A percentile compares a stretch with the other conserved stretches of the same genome.
These are phyloP conservation scores for Saturnispora mendoncae DNA, from an alignment of 805 yeast species.

Conservation along the genomic window DNA sequence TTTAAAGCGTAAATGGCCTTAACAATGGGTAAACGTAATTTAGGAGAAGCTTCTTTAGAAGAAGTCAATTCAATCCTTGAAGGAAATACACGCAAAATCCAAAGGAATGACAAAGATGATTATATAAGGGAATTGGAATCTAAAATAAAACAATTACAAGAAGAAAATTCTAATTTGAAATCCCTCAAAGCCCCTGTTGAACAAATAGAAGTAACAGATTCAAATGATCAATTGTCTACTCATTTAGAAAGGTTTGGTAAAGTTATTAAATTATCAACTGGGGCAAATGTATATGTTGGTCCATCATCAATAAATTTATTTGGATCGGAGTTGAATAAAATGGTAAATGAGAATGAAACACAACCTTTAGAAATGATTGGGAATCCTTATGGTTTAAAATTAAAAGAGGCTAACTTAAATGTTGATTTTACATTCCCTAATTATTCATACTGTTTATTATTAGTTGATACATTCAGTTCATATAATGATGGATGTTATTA, in stretches of 20 bases:
- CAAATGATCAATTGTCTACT: conserved; percentile 28
- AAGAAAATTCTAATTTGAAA: neutral
- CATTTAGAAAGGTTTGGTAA: conserved; percentile 65
- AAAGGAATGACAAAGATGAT: neutral
- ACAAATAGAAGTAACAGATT: neutral
- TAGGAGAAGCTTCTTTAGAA: no score
- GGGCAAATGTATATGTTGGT: conserved; percentile 69
- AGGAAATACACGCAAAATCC: neutral
- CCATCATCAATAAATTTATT: conserved; percentile 77
- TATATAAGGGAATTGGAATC: neutral
- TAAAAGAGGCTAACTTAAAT: conserved; percentile 26
- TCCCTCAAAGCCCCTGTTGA: neutral
- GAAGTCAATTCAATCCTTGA: neutral
- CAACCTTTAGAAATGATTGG: conserved; percentile 68
- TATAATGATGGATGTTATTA: conserved; percentile 81
- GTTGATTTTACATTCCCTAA: conserved; percentile 70
- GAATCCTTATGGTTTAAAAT: conserved; percentile 46
- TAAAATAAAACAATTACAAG: neutral
- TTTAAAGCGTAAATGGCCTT: no score
- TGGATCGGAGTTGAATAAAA: conserved; percentile 65
- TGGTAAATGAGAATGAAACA: conserved; percentile 14
- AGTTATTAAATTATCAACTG: conserved; percentile 28
- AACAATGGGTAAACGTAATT: no score
- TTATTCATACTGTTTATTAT: conserved; percentile 62
- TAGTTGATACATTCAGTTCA: conserved; percentile 68